phyloP scores from a whole-genome alignment of 176 grass and related monocot genomes.

The Ensete ventricosum region DNA sequence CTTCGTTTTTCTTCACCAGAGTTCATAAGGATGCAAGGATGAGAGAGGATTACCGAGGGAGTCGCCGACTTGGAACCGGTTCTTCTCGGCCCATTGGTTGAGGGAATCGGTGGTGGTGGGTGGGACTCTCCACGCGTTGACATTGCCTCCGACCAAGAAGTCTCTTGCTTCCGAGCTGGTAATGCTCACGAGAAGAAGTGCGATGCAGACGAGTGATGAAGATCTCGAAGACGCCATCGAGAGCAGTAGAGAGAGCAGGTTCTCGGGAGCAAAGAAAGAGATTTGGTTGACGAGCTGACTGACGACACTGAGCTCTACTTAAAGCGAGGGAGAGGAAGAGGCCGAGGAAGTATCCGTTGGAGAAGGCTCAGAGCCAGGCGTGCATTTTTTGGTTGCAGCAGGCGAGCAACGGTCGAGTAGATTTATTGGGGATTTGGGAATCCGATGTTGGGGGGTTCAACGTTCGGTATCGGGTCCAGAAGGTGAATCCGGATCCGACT shows the following conservation, averaged over 20 bases:
- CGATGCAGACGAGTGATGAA: constrained; percentile 1
- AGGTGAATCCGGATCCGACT: too few species aligned
- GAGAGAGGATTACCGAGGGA: constrained; percentile 22
- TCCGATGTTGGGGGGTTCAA: too few species aligned
- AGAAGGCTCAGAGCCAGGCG: too few species aligned
- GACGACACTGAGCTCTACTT: background rate
- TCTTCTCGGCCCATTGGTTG: constrained; percentile 43
- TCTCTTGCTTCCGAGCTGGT: constrained; percentile 20
- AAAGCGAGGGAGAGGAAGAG: background rate
- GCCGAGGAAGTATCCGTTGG: background rate
- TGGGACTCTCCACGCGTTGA: constrained; percentile 26
- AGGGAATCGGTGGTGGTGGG: constrained; percentile 22
- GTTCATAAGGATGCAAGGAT: background rate
- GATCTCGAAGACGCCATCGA: background rate
- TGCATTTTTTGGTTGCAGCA: too few species aligned
- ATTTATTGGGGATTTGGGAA: too few species aligned
- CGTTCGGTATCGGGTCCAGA: too few species aligned
- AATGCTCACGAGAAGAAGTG: background rate
- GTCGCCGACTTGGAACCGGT: constrained; percentile 37
- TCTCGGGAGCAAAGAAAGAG: background rate
- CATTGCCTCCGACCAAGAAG: constrained; percentile 29
- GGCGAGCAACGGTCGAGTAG: too few species aligned
- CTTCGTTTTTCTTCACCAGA: too few species aligned
- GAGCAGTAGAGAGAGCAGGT: too few species aligned
- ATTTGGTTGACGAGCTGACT: too few species aligned